Base-by-base conservation (phyloP, 1,284 basidiomycete species). In the Puccinia triticina region DNA sequence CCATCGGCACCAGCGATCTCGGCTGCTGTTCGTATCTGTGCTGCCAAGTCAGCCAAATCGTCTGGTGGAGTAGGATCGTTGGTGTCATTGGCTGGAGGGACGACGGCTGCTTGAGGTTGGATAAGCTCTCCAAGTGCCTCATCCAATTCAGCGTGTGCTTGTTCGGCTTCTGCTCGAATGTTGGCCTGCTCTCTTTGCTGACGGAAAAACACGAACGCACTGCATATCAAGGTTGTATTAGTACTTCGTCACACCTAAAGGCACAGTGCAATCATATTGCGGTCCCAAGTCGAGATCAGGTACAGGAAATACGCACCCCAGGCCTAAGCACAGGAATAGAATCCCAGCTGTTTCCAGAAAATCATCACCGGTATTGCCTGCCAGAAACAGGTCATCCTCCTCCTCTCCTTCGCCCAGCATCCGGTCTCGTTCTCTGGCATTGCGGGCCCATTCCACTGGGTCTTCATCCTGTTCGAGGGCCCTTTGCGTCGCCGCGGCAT, bases 161-260 rank as follows among this genome's bases (percentile, higher is more conserved):
- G 53, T 40, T 75, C 71, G 37, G 72, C 53, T 75, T 82, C 79
- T 40, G 72, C 72, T 64, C 79, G 55, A 57, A 72, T 34, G 29
- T 74, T 75, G 40, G 55, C 72, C 48, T 74, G 71, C 55, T 82
- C 79, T 37, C 79, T 40, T 55, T 82, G 79, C 34, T 82, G 79
- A 29, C 79, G 79, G 57, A 82, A 74, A 67, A 82, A 82, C 26
- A 82, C 50, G 73, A 82, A 82, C 8, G 72, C 79, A 12, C 79
- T 82, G 29, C 2, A 69, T 43, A 46, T 76, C 16, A 48, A 29
- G n/a, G 3, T n/a, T 61, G 43, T 32, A 64, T 61, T 29, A 77
- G 59, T 59, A 4, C n/a, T n/a, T n/a, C n/a, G 26, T 7, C 34
- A 53, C 53, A 32, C 50, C 29, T 2, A 14, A 73, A 46, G 53